A percentile compares a stretch with the other conserved stretches of the same genome.
phyloP scores from a whole-genome alignment of 768 basidiomycete genomes.

The Mycena chlorophos region DNA sequence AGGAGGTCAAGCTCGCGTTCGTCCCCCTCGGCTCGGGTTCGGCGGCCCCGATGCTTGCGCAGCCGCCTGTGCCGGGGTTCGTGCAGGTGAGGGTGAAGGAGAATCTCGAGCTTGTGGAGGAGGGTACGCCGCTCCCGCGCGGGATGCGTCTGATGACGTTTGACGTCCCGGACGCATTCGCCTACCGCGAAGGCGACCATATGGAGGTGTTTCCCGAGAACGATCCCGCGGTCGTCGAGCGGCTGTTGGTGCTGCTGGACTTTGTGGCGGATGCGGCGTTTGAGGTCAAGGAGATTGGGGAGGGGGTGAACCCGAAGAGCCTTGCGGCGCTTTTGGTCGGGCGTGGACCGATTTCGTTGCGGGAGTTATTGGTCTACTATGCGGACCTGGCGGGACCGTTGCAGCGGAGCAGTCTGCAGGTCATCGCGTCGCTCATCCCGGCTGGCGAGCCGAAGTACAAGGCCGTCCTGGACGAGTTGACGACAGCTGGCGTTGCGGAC shows the following conservation, averaged over 20 bases:
- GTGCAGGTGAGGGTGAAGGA: slow-evolving; percentile 2
- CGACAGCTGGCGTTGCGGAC: background rate
- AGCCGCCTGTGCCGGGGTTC: slow-evolving; percentile 11
- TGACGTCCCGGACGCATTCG: slow-evolving; percentile 10
- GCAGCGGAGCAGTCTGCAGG: slow-evolving; percentile 7
- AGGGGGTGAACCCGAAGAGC: slow-evolving; percentile 8
- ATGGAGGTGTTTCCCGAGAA: slow-evolving; percentile 19
- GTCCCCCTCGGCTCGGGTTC: background rate
- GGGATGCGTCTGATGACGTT: slow-evolving; percentile 16
- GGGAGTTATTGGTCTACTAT: slow-evolving; percentile 12
- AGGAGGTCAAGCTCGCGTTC: slow-evolving; percentile 13
- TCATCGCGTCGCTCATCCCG: slow-evolving; percentile 9
- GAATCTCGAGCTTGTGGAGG: slow-evolving; percentile 15
- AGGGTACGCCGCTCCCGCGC: slow-evolving; percentile 11
- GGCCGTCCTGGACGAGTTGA: background rate
- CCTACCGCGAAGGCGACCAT: slow-evolving; percentile 19
- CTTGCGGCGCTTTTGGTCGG: slow-evolving; percentile 7
- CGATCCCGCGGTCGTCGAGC: slow-evolving; percentile 13
- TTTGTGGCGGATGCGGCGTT: slow-evolving; percentile 18
- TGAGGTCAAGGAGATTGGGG: slow-evolving; percentile 8
- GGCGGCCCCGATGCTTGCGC: background rate
- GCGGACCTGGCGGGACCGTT: slow-evolving; percentile 15
- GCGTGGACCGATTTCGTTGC: slow-evolving; percentile 9
- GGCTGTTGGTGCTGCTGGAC: slow-evolving; percentile 9
- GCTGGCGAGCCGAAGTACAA: slow-evolving; percentile 6